phyloP scores from a whole-genome alignment of 148 eudicot species.

The Chenopodium formosanum region DNA sequence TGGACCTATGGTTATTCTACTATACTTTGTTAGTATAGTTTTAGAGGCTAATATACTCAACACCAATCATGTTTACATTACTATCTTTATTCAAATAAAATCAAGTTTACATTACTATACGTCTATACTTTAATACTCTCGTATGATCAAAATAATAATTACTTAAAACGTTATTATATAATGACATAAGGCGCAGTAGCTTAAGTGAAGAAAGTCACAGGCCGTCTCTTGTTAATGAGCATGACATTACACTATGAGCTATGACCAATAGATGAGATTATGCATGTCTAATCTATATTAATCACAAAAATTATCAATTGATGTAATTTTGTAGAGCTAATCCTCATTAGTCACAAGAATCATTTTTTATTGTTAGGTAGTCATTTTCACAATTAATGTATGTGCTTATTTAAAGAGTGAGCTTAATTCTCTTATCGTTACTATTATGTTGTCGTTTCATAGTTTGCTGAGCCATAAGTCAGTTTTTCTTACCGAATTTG shows the following conservation, averaged over 20 bases:
- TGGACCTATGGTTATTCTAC: too few species aligned
- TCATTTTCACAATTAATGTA: constrained; percentile 9
- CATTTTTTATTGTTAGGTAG: constrained; percentile 1
- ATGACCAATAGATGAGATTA: background rate
- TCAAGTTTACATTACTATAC: too few species aligned
- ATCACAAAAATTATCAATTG: background rate
- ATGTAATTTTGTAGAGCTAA: background rate
- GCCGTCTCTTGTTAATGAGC: background rate
- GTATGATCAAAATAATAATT: too few species aligned
- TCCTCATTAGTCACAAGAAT: constrained; percentile 3
- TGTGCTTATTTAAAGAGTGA: constrained; percentile 3
- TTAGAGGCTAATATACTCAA: too few species aligned
- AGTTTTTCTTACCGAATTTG: constrained; percentile 7
- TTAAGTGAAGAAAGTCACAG: background rate
- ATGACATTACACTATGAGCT: background rate
- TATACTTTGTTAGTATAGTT: too few species aligned
- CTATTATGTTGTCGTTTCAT: constrained; percentile 1
- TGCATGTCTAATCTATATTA: background rate
- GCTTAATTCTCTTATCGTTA: background rate
- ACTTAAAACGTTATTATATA: too few species aligned
- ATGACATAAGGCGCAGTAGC: background rate
- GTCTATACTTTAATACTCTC: too few species aligned
- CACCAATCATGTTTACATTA: too few species aligned
- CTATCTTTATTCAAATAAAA: too few species aligned
- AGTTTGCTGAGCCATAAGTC: background rate